Evolutionary conservation across 306 rosid species (phyloP), one percentile per base, ranked within the genome.

Genomic region (Canavalia ensiformis): DNA sequence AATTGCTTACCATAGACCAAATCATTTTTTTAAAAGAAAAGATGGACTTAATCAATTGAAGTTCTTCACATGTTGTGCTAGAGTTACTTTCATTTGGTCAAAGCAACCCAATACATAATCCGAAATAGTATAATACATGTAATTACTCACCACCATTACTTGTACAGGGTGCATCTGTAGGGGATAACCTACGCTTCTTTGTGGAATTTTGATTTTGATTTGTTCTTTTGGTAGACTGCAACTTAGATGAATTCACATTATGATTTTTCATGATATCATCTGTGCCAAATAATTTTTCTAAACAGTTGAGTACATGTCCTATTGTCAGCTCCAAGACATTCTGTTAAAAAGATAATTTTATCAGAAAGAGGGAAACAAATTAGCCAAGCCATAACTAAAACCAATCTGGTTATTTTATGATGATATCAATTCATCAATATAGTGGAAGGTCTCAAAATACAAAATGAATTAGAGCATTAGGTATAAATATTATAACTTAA

Each of bases 301-400:
- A 49, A 83, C 93, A 93, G 79, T 85, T 74, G 79, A 89, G 80
- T 73, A 91, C 56, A 79, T 90, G 92, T 78, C 86, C 90, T 65
- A 90, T 72, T 78, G 97, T 79, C 80, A 74, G 83, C 68, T 91
- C 92, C 88, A 91, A 74, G 58, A 73, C 83, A 47, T 86, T 74
- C 92, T 84, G 91, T 84, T 42, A 58, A 81, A 84, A 39, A 39
- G 58, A 57, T 78, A 50, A 1, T 39, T 29, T 31, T 37, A 39
- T 41, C 51, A 68, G 65, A 66, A 52, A 44, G 12, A 33, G 55
- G 42, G 29, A 25, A 80, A 44, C 25, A 46, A 63, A 56, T 72
- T 58, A 83, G 77, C 71, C 66, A 69, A 55, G 75, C 73, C 49
- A 75, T n/a, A 70, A 60, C 34, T 33, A 67, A 28, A 78, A 68